Percentiles rank a stretch among this genome's conserved stretches.
Evolutionary conservation across 1,284 basidiomycete species (phyloP).

Genomic region (Ustilago nuda): DNA sequence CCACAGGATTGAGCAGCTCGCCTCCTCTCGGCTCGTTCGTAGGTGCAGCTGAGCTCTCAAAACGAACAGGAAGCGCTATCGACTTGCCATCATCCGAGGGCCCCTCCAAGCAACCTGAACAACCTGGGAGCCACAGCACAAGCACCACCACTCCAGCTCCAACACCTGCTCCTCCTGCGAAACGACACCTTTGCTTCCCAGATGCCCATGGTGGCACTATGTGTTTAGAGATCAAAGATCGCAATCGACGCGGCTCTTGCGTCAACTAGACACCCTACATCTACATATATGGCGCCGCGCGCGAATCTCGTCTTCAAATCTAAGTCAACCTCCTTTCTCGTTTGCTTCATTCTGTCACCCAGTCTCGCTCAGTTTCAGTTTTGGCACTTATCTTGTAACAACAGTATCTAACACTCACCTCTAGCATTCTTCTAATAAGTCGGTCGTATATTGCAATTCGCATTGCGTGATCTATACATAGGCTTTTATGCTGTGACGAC

Average conservation of each 20-base stretch:
- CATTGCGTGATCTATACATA: not conserved
- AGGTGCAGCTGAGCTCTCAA: constrained; percentile 20
- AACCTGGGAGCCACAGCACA: constrained; percentile 5
- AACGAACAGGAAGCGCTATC: constrained; percentile 17
- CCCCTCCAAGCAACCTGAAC: not conserved
- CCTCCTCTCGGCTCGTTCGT: constrained; percentile 24
- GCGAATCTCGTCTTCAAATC: not conserved
- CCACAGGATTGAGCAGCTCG: constrained; percentile 26
- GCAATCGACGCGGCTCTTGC: constrained; percentile 42
- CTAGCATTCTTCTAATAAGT: constrained; percentile 3
- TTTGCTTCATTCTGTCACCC: not conserved
- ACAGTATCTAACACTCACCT: not conserved
- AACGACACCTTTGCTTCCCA: constrained; percentile 48
- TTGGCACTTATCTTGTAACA: constrained; percentile 4
- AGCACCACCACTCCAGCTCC: not conserved
- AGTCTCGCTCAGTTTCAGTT: not conserved
- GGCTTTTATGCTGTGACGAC: not conserved
- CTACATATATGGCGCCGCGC: not conserved
- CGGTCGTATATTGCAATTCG: not conserved
- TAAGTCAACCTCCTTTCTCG: not conserved
- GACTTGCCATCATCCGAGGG: constrained; percentile 25
- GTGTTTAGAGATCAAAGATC: constrained; percentile 46
- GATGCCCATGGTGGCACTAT: constrained; percentile 51
- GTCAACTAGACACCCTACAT: constrained; percentile 14
- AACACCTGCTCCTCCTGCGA: constrained; percentile 7